Percentiles rank a stretch among this genome's conserved stretches.
phyloP scores from a whole-genome alignment of 768 basidiomycete species.

The Tephrocybe rancida region DNA sequence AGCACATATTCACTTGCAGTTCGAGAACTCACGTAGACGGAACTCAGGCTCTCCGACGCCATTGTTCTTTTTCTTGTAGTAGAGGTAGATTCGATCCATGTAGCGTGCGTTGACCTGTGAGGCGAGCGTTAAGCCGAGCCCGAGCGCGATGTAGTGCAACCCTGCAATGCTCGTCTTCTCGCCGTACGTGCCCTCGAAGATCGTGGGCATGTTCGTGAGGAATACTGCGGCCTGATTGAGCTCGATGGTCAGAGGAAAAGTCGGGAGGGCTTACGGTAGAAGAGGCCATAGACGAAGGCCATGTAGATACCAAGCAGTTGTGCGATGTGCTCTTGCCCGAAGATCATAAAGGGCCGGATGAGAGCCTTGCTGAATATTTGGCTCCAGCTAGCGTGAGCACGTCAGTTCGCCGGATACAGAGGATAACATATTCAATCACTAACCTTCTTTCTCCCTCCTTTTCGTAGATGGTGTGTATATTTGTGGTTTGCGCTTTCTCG shows the following conservation, averaged over 20 bases:
- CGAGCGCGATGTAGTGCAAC: conserved; percentile 72
- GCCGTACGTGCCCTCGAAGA: conserved; percentile 58
- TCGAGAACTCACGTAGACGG: conserved; percentile 41
- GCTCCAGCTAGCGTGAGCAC: conserved; percentile 44
- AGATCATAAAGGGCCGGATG: conserved; percentile 66
- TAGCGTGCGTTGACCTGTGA: conserved; percentile 57
- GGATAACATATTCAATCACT: conserved; percentile 19
- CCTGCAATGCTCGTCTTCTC: conserved; percentile 61
- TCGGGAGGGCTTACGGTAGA: conserved; percentile 47
- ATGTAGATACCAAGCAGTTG: conserved; percentile 70
- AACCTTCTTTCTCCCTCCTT: conserved; percentile 43
- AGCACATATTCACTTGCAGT: background rate
- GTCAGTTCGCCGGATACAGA: background rate
- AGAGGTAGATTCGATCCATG: conserved; percentile 57
- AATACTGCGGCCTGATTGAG: conserved; percentile 47
- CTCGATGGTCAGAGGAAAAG: background rate
- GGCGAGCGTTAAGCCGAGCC: conserved; percentile 55
- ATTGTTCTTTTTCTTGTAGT: conserved; percentile 50
- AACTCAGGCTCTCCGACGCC: conserved; percentile 52
- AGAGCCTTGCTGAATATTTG: conserved; percentile 54
- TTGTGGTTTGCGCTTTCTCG: conserved; percentile 41
- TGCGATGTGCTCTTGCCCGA: conserved; percentile 62
- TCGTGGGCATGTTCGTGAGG: conserved; percentile 63
- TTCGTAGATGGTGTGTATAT: conserved; percentile 53
- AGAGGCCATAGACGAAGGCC: conserved; percentile 66